phyloP scores from a whole-genome alignment of 192 early-diverging fungal species.

The Chytriomyces hyalinus region DNA sequence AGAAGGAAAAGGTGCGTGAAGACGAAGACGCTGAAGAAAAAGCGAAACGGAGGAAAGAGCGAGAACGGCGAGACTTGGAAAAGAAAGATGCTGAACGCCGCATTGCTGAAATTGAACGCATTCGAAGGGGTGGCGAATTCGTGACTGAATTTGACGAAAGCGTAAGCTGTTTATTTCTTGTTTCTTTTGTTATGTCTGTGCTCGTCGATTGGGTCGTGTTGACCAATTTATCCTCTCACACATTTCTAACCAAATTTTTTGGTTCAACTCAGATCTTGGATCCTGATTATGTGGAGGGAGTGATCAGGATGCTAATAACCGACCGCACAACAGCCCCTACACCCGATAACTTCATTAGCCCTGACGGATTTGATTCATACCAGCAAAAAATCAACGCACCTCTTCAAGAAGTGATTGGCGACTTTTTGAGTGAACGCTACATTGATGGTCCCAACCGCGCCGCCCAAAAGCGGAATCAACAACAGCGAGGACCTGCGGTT shows the following conservation, averaged over 20 bases:
- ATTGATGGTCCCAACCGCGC: constrained; percentile 16
- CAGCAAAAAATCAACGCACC: constrained; percentile 28
- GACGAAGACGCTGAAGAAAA: constrained; percentile 18
- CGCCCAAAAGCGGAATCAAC: neutral
- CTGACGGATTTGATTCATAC: constrained; percentile 48
- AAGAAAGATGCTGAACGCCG: constrained; percentile 1
- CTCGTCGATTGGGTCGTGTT: no score
- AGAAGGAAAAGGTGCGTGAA: constrained; percentile 22
- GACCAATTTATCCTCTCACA: neutral
- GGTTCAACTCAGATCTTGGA: constrained; percentile 35
- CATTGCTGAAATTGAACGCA: constrained; percentile 13
- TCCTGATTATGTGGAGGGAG: constrained; percentile 48
- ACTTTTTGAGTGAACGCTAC: constrained; percentile 44
- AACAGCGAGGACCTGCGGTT: neutral
- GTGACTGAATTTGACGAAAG: constrained; percentile 6
- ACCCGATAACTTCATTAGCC: constrained; percentile 47
- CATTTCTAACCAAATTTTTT: neutral
- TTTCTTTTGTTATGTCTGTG: neutral
- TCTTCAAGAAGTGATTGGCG: constrained; percentile 48
- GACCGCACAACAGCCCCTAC: constrained; percentile 43
- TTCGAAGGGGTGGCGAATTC: constrained; percentile 11
- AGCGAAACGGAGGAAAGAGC: constrained; percentile 20
- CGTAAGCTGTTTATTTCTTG: neutral
- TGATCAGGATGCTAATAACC: constrained; percentile 43
- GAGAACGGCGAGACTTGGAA: constrained; percentile 14